A percentile compares a stretch with the other conserved stretches of the same genome.
Evolutionary conservation across 2,329 filamentous ascomycete genomes (phyloP).

Genomic region (Aspergillus novoparasiticus): DNA sequence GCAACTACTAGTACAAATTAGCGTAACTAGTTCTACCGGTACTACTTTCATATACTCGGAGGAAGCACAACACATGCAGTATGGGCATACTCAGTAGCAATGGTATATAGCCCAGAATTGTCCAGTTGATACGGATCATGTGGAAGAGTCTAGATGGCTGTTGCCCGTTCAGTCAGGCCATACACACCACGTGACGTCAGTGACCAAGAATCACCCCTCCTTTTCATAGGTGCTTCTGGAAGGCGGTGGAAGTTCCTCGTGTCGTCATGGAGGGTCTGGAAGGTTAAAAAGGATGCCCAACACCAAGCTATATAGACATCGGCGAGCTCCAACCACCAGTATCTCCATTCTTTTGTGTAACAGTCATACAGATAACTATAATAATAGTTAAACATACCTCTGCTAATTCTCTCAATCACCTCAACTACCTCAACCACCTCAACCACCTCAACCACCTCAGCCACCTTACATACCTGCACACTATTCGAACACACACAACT

Average conservation of each 20-base stretch:
- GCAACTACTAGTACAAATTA: not conserved
- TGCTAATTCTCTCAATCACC: not conserved
- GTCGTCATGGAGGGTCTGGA: conserved; percentile 32
- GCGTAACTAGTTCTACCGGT: not conserved
- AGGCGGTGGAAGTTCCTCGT: conserved; percentile 37
- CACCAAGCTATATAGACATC: conserved; percentile 10
- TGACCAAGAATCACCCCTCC: conserved; percentile 6
- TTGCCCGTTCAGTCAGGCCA: not conserved
- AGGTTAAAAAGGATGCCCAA: conserved; percentile 11
- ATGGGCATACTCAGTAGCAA: too few relatives aligned
- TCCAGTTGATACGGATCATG: not conserved
- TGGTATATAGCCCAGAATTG: not conserved
- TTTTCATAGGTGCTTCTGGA: conserved; percentile 30
- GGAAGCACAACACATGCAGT: not conserved
- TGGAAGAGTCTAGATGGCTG: not conserved
- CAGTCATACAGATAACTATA: not conserved
- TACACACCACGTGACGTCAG: conserved; percentile 16
- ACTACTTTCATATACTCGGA: too few relatives aligned
- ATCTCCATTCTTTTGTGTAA: not conserved
- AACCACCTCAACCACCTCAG: too few relatives aligned
- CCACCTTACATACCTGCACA: not conserved
- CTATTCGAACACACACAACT: not conserved
- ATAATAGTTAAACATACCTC: not conserved
- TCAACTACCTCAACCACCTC: not conserved
- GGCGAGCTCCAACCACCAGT: not conserved